Evolutionary conservation across 1,284 basidiomycete species (phyloP), one percentile per base, ranked within the genome.

Genomic region (Phylloboletellus chloephorus): DNA sequence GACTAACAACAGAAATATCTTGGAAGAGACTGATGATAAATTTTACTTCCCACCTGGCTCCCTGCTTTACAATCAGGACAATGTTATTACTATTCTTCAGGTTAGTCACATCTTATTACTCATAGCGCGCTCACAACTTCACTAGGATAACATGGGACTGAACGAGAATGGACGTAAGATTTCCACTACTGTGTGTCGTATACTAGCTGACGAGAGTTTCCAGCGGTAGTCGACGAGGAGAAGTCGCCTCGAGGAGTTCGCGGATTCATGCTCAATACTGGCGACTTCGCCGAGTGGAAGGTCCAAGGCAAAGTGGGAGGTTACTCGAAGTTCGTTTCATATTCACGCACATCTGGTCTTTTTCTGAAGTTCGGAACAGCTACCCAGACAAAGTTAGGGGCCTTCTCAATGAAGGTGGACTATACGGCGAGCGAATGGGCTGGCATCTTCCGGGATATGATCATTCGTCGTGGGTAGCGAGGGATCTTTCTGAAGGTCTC

Each of bases 291-390:
- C 2, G 65, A 69, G 6, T 91, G 88, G 88, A 86, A 76, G 49
- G 83, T 90, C 0, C 85, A 88, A 63, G 88, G 88, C 26, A 90
- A 89, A 58, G 52, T 81, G 5, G 83, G 83, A 13, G 87, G 88
- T 10, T 89, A 89, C 58, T 75, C 65, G 0, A 64, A 67, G 84
- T 86, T 56, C 22, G 73, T 60, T n/a, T 17, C 12, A 29, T 20
- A n/a, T 22, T 31, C 31, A 12, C 29, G 16, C 11, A 5, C 11
- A 13, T 2, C 9, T 24, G n/a, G 11, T 35, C 23, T 33, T 13
- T 32, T 35, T 43, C n/a, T 46, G 16, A 50, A 20, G 15, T 32
- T 20, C 29, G 19, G n/a, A 33, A 15, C 13, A 47, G 76, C 46
- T 88, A 70, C 65, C 81, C 70, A 0, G 88, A 91, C 59, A 79